phyloP scores from a whole-genome alignment of 148 eudicot species.

The Rhododendron simsii region DNA sequence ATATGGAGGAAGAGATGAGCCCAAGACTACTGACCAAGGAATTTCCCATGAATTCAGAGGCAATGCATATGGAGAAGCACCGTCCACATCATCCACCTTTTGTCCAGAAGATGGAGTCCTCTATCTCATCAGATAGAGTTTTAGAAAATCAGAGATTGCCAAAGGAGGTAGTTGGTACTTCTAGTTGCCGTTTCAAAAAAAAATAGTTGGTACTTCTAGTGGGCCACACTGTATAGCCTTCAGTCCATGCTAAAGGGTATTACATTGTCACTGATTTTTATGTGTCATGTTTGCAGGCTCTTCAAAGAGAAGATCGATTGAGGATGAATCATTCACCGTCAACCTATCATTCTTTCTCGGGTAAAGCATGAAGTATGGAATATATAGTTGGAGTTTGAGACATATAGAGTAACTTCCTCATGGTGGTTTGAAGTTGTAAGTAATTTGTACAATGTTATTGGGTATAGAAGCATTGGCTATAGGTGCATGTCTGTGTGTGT shows the following conservation, averaged over 20 bases:
- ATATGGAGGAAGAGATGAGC: slow-evolving; percentile 65
- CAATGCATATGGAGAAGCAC: slow-evolving; percentile 53
- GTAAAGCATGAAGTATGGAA: slow-evolving; percentile 28
- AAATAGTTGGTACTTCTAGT: background rate
- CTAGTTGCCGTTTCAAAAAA: no score
- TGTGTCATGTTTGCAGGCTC: slow-evolving; percentile 39
- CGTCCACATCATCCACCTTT: slow-evolving; percentile 58
- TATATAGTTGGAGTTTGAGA: background rate
- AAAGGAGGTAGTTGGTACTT: slow-evolving; percentile 60
- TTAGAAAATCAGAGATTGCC: slow-evolving; percentile 55
- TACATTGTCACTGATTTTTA: background rate
- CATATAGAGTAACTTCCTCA: background rate
- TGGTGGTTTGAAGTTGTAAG: background rate
- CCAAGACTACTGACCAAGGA: slow-evolving; percentile 48
- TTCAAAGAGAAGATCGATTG: slow-evolving; percentile 58
- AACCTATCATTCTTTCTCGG: slow-evolving; percentile 50
- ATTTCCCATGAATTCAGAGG: slow-evolving; percentile 45
- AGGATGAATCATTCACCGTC: slow-evolving; percentile 42
- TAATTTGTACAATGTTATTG: background rate
- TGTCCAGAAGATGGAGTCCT: slow-evolving; percentile 48
- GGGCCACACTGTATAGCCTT: background rate
- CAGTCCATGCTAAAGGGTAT: background rate
- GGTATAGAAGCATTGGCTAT: background rate
- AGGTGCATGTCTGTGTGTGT: background rate
- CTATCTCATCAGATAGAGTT: slow-evolving; percentile 47